Evolutionary conservation across 2,329 filamentous ascomycete species (phyloP), one percentile per base, ranked within the genome.

Genomic region (Alternaria sp.): DNA sequence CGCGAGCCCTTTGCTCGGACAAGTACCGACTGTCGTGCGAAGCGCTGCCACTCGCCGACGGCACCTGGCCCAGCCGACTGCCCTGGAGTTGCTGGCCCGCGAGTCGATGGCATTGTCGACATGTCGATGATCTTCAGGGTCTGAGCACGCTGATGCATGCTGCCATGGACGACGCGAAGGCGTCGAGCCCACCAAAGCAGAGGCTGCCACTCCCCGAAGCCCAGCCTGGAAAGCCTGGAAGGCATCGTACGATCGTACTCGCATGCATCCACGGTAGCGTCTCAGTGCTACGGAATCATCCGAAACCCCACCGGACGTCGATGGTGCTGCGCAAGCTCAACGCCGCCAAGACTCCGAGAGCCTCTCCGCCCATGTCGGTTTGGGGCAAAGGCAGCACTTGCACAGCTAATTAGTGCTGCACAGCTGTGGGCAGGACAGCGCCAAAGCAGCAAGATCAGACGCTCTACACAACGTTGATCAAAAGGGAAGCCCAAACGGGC

Each of bases 111-210:
- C 23, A 46, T 53, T 56, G 53, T 56, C 34, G n/a, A 26, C 14
- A 33, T 50, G 31, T 31, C 17, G 42, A 41, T 37, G 56, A 59
- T 59, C 41, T 54, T 37, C 56, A 59, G 56, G 56, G 56, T 59
- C 52, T 39, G 23, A 51, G 56, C 41, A 31, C 49, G 36, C 51
- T 44, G 51, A 49, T 58, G 29, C 37, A 54, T 50, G 36, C 29
- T 36, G 23, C 21, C 44, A 51, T 41, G 14, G 40, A 31, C 41
- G 34, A 39, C 26, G 45, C 24, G 23, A 21, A 40, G 6, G 11
- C 3, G 21, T 14, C 11, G 6, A 40, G 37, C 21, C 37, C 37
- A 40, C 21, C 37, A 23, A 9, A 11, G 37, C 23, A 46, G 29
- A 2, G 7, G n/a, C 9, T 23, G 29, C 21, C 29, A 46, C 9